Evolutionary conservation across 1,284 basidiomycete species (phyloP).

Genomic region (Pseudozyma sp.): DNA sequence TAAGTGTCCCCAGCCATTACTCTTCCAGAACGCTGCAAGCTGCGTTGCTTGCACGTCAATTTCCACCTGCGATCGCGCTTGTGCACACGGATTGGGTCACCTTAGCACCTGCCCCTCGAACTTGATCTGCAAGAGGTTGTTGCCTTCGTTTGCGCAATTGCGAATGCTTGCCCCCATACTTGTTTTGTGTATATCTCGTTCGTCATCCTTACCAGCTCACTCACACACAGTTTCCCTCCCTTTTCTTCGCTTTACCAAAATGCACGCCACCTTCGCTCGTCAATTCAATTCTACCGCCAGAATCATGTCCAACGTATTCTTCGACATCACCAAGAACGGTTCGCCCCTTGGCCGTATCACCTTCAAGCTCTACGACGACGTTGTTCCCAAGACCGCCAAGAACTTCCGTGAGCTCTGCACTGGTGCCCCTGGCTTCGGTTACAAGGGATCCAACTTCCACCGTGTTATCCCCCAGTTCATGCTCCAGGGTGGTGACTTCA

Average conservation of each 20-base stretch:
- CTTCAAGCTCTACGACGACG: constrained; percentile 65
- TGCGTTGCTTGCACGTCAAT: neutral
- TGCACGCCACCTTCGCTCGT: constrained; percentile 59
- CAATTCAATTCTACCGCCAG: constrained; percentile 59
- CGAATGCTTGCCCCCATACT: neutral
- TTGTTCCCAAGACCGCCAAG: constrained; percentile 65
- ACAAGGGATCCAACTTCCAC: constrained; percentile 78
- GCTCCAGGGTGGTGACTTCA: constrained; percentile 68
- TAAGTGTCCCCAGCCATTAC: constrained; percentile 17
- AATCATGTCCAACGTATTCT: constrained; percentile 74
- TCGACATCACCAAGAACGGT: constrained; percentile 76
- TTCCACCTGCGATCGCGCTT: neutral
- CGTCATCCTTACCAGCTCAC: constrained; percentile 37
- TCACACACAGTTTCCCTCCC: constrained; percentile 46
- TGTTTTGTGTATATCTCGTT: neutral
- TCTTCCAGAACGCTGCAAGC: neutral
- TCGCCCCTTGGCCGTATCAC: constrained; percentile 64
- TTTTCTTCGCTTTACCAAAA: constrained; percentile 5
- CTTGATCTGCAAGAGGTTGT: no score
- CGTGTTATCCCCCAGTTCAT: constrained; percentile 77
- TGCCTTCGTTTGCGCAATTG: neutral
- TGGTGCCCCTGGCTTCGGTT: constrained; percentile 78
- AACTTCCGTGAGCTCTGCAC: constrained; percentile 67
- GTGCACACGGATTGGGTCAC: neutral
- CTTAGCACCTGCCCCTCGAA: no score